Evolutionary conservation across 148 eudicot genomes (phyloP).

Genomic region (Rhododendron griersonianum): DNA sequence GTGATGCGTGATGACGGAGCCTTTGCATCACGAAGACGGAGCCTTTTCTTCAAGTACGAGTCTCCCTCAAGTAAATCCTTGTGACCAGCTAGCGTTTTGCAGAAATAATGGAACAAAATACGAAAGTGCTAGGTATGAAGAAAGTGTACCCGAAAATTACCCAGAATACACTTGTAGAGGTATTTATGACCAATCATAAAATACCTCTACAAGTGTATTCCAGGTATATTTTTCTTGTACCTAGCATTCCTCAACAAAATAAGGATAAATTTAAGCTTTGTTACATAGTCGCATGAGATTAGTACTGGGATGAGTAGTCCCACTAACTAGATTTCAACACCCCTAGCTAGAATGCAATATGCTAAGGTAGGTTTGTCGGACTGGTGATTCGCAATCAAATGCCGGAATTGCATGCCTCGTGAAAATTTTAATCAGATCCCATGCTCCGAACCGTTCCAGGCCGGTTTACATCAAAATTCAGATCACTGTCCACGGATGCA

Average conservation of each 20-base stretch:
- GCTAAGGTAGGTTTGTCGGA: neutral
- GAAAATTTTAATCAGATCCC: neutral
- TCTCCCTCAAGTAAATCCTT: constrained; percentile 80
- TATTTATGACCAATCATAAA: too few species aligned
- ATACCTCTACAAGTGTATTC: too few species aligned
- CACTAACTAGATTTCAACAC: neutral
- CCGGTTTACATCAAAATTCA: neutral
- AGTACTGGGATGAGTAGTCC: neutral
- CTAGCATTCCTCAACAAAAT: neutral
- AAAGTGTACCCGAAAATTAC: too few species aligned
- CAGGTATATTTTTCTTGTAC: too few species aligned
- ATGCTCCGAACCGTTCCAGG: neutral
- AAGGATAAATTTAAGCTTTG: neutral
- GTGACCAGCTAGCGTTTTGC: constrained; percentile 71
- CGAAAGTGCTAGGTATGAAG: too few species aligned
- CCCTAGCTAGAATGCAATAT: neutral
- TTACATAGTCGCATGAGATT: neutral
- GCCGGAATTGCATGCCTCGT: neutral
- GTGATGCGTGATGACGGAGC: constrained; percentile 57
- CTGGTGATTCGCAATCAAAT: neutral
- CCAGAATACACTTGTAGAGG: too few species aligned
- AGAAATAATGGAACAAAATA: neutral
- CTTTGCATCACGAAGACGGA: constrained; percentile 84
- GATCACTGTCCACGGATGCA: neutral
- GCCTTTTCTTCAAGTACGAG: constrained; percentile 83